Percentiles rank a stretch among this genome's conserved stretches.
phyloP scores from a whole-genome alignment of 148 eudicot genomes.

The Agrostemma githago region DNA sequence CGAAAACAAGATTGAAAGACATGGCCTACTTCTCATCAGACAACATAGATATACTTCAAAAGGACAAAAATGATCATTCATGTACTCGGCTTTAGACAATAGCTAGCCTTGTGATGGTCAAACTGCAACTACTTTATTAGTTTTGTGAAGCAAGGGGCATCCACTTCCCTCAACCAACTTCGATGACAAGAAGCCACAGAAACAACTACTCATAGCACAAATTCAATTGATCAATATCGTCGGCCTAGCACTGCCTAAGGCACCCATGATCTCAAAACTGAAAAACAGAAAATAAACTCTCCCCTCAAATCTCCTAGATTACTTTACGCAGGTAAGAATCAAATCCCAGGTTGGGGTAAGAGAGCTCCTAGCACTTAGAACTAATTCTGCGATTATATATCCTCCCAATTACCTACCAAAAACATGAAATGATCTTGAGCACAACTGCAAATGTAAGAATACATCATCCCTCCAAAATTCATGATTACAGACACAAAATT shows the following conservation, averaged over 20 bases:
- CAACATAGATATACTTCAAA: background rate
- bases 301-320: background rate
- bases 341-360: too few relatives aligned
- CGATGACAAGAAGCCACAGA: background rate
- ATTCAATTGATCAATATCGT: background rate
- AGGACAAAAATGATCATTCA: background rate
- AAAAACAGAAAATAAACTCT: background rate
- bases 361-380: too few relatives aligned
- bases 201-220: background rate
- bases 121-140: background rate
- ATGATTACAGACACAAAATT: background rate
- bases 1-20: too few relatives aligned
- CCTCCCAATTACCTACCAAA: constrained; percentile 7
- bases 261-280: background rate
- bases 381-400: too few relatives aligned
- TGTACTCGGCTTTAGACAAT: background rate
- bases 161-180: background rate
- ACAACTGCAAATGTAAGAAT: background rate
- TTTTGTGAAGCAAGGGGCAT: background rate
- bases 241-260: background rate
- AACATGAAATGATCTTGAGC: background rate
- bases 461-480: background rate
- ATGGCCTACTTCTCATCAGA: background rate
- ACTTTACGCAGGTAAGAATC: too few relatives aligned
- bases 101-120: background rate